Percentiles rank a stretch among this genome's conserved stretches.
phyloP scores from a whole-genome alignment of 2,329 filamentous ascomycete species.

The Hypoxylon sp. region DNA sequence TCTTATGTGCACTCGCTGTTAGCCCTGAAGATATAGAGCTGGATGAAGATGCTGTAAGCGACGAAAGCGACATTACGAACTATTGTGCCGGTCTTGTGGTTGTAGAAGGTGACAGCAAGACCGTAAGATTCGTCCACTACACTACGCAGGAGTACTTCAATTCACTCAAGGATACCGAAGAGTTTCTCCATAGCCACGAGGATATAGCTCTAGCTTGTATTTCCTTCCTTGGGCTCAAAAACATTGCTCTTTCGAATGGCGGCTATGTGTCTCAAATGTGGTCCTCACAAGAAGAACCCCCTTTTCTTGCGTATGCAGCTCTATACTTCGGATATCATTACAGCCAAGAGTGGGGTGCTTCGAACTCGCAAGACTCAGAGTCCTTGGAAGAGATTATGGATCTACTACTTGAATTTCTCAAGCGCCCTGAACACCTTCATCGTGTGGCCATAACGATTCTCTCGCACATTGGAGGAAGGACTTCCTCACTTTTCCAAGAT shows the following conservation, averaged over 20 bases:
- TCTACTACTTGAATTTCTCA: slow-evolving; percentile 21
- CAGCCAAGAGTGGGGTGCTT: slow-evolving; percentile 9
- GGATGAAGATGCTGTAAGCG: slow-evolving; percentile 35
- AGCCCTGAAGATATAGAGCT: slow-evolving; percentile 29
- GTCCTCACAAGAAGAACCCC: slow-evolving; percentile 22
- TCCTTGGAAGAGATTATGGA: slow-evolving; percentile 16
- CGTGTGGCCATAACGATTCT: slow-evolving; percentile 29
- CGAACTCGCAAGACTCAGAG: background rate
- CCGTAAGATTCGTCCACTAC: slow-evolving; percentile 40
- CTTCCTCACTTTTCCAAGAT: slow-evolving; percentile 22
- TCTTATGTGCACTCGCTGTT: slow-evolving; percentile 33
- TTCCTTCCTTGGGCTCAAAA: slow-evolving; percentile 32
- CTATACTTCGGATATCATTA: slow-evolving; percentile 37
- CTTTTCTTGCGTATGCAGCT: slow-evolving; percentile 36
- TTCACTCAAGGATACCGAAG: slow-evolving; percentile 17
- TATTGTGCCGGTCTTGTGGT: slow-evolving; percentile 39
- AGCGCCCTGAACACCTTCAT: slow-evolving; percentile 28
- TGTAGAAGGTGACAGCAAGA: slow-evolving; percentile 38
- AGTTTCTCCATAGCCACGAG: slow-evolving; percentile 32
- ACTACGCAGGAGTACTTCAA: slow-evolving; percentile 43
- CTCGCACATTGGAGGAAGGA: slow-evolving; percentile 20
- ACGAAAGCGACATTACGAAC: slow-evolving; percentile 36
- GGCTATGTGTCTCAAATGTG: slow-evolving; percentile 34
- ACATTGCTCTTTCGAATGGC: slow-evolving; percentile 14
- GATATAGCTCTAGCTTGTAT: slow-evolving; percentile 36